A percentile compares a stretch with the other conserved stretches of the same genome.
Evolutionary conservation across 1,284 basidiomycete genomes (phyloP).

Genomic region (Tilletia caries): DNA sequence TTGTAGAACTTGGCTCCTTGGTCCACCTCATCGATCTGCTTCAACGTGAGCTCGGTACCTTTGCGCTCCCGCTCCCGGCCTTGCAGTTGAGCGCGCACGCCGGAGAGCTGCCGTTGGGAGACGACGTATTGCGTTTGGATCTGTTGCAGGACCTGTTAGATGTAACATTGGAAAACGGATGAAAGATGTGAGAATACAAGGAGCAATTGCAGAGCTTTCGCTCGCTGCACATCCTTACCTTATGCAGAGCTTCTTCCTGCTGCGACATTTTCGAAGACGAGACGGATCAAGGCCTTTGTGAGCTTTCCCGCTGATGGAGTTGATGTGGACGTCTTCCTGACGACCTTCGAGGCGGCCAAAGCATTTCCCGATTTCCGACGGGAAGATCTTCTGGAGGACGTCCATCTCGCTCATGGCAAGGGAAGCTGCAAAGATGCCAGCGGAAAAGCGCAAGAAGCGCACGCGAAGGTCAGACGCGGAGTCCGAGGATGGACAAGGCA

Average conservation of each 20-base stretch:
- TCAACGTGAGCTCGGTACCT: constrained; percentile 14
- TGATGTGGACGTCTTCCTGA: neutral
- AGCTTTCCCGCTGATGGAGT: neutral
- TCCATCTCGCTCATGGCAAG: neutral
- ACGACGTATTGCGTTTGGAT: constrained; percentile 20
- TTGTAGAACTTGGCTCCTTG: constrained; percentile 15
- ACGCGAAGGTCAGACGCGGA: neutral
- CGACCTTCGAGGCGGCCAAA: neutral
- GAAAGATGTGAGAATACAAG: neutral
- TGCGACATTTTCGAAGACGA: neutral
- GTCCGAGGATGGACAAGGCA: neutral
- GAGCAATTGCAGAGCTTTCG: too few species aligned
- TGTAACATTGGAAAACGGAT: neutral
- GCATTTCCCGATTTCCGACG: neutral
- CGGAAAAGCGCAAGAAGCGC: neutral
- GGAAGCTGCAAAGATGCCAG: neutral
- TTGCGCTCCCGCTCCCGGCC: constrained; percentile 14
- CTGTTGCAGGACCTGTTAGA: constrained; percentile 20
- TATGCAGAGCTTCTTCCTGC: constrained; percentile 19
- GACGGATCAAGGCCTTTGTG: neutral
- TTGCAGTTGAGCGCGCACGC: constrained; percentile 18
- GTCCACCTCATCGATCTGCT: constrained; percentile 18
- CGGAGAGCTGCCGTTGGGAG: constrained; percentile 18
- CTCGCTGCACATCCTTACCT: too few species aligned
- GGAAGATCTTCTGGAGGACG: neutral